Evolutionary conservation across 1,284 basidiomycete species (phyloP).

Genomic region (Boletus sp.): DNA sequence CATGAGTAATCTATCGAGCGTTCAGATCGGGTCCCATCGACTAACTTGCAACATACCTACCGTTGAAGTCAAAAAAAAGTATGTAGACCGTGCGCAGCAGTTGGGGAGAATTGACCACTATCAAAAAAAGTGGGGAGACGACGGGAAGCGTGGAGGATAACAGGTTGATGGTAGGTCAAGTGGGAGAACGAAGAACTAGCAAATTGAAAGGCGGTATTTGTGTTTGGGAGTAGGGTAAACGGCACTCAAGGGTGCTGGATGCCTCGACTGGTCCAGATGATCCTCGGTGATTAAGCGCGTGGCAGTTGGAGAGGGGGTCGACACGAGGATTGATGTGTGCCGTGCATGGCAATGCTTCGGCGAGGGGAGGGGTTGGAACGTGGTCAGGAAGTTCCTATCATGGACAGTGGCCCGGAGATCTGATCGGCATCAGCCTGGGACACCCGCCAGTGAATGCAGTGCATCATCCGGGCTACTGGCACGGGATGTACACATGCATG

Average conservation of each 20-base stretch:
- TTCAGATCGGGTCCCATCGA: conserved; percentile 19
- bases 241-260: conserved; percentile 5
- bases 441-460: background rate
- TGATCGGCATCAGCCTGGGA: background rate
- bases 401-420: background rate
- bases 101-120: background rate
- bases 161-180: conserved; percentile 1
- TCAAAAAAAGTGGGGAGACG: background rate
- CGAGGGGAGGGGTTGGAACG: conserved; percentile 8
- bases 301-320: conserved; percentile 2
- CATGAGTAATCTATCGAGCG: conserved; percentile 18
- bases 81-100: background rate
- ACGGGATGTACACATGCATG: background rate
- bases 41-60: conserved; percentile 12
- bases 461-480: background rate
- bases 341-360: conserved; percentile 1
- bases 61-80: background rate
- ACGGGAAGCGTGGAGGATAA: background rate
- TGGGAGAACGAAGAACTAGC: background rate
- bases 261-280: conserved; percentile 19
- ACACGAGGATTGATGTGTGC: conserved; percentile 22
- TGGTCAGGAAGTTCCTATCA: conserved; percentile 18
- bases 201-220: conserved; percentile 17
- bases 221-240: conserved; percentile 6
- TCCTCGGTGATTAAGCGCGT: conserved; percentile 29